Base-by-base conservation (phyloP, 495 filamentous ascomycete genomes). In the Amorphotheca resinae region DNA sequence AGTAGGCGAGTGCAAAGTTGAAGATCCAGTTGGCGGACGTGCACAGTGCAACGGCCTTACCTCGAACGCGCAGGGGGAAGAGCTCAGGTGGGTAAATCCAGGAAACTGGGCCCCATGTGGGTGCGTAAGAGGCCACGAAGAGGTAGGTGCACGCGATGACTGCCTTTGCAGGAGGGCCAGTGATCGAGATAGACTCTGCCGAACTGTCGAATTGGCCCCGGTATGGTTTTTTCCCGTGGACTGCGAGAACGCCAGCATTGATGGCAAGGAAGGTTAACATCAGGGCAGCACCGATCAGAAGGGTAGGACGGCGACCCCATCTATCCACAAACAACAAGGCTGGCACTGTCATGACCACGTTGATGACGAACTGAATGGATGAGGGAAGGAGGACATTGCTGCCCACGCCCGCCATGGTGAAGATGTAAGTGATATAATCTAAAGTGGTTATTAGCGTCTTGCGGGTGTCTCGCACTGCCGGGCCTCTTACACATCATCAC, bases 31-130 rank as follows among this genome's bases (percentile, higher is more conserved):
- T 86, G 7, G 68, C 70, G 2, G 80, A 74, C 0, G 81, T 84
- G 30, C 72, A 65, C 11, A 87, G 63, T n/a, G 80, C 79, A n/a
- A 84, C 76, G 38, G 63, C 81, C 64, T 81, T 82, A 28, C 78
- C 74, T 59, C 84, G 73, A 28, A 80, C 74, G 45, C 80, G 73
- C 22, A 84, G 67, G 12, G 86, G 78, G 64, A 77, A 82, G 49
- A 89, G 68, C 58, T 87, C 78, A 16, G 83, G 69, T 18, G 80
- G 79, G 58, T 88, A 86, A 41, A 83, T 74, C 82, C 82, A 87
- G 42, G 76, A 77, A 5, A 67, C 69, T 0, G 73, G 75, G n/a
- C 76, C 76, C 76, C 76, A 80, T 9, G 84, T 87, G 11, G 84
- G 65, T 1, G 81, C 82, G 53, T 82, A 89, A 0, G 80, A 70